Base-by-base conservation (phyloP, 306 rosid species). In the Inga laurina region DNA sequence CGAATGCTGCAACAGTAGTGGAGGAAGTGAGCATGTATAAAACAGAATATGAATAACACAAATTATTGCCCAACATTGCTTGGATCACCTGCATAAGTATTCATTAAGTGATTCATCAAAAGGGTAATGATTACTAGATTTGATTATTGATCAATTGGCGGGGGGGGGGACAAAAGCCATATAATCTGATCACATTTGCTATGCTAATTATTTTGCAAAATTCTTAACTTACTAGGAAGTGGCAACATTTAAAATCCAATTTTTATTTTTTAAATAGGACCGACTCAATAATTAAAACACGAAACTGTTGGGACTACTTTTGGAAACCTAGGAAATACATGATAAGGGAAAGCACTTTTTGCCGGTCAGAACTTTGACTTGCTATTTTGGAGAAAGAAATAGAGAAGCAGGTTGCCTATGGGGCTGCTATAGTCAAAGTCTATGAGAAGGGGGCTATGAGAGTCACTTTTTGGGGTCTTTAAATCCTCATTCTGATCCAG, bases 1-100 rank as follows among this genome's bases (percentile, higher is more conserved):
- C 76, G 98, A 91, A 86, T 92, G 97, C 99, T 97, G 56, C 5
- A 71, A 76, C 88, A 84, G 68, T 18, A 73, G 72, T 24, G 54
- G 68, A 78, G 76, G 54, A 57, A 59, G 79, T 65, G 62, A 83
- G 85, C 43, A 43, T 21, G 52, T 43, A 78, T 68, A 45, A 74
- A 37, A 24, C 22, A 13, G 18, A 48, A 59, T 64, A 57, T 56
- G 57, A 51, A 69, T 32, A 81, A 45, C 79, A 62, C 66, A 64
- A 30, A 75, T 72, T 43, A 41, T 8, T 56, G 41, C 65, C 35
- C 75, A 35, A 67, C 35, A 73, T 81, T 57, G 59, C 45, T 39
- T 37, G 45, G 76, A 43, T 45, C 41, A 56, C 57, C 49, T 30
- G 73, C 64, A 61, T 1, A 65, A 49, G 69, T 37, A 74, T 32